Evolutionary conservation across 805 yeast genomes (phyloP), one percentile per base, ranked within the genome.

Genomic region (Candida peoriensis): DNA sequence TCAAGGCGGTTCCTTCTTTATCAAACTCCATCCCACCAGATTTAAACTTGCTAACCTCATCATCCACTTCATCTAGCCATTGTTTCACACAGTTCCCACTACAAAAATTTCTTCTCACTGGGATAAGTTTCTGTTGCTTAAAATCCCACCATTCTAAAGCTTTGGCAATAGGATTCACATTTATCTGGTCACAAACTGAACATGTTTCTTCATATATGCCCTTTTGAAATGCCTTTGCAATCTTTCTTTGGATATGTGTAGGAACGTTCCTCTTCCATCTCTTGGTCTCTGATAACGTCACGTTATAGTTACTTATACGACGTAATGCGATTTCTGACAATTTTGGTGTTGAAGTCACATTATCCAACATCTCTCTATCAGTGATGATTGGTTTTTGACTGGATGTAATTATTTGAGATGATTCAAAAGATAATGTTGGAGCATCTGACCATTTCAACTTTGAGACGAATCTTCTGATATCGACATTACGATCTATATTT

Each of bases 141-240:
- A 76, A 62, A 45, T 78, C 78, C 84, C 85, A 78, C 83, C 83
- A 78, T 49, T 78, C 84, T 41, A 70, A 50, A 2, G 70, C 64
- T 44, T 77, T 79, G 0, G 82, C 83, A 11, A 67, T 63, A 3
- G 80, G 73, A 36, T 76, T 78, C 6, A 76, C 68, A 4, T 70
- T 61, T n/a, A 67, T 58, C 4, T 54, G 38, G 7, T 61, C 54
- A 52, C 85, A 78, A 27, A 61, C 59, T 4, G 75, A 70, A 49
- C 85, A 78, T 0, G 64, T 58, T 39, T 76, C 80, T 12, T 68
- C 66, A 44, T 66, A 64, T 4, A 63, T 52, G 2, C 72, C 82
- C 43, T 68, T 69, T 20, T 69, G 64, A n/a, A 78, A 57, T 0
- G 82, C 79, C 34, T 64, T 63, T 3, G 72, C 66, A 1, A 77